Percentiles rank a stretch among this genome's conserved stretches.
Conservation (phyloP, 306 rosid genomes). For the Quillaja saponaria region DNA sequence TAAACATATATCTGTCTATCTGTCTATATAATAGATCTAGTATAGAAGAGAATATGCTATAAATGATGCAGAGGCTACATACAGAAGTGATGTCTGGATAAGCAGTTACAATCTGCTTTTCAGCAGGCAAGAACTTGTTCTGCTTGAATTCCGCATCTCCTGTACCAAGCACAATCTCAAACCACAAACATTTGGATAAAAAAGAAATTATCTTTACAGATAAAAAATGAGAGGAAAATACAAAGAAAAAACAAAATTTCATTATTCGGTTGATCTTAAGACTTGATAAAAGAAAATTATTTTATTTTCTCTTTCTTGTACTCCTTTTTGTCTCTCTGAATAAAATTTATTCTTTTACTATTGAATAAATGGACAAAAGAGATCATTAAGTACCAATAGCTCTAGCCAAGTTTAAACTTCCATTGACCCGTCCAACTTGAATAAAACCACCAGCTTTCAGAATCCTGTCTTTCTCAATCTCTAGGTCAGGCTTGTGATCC, state of each 20-base stretch:
- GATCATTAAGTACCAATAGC: conserved; percentile 67
- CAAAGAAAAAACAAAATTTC: conserved; percentile 18
- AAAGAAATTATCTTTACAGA: conserved; percentile 5
- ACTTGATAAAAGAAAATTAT: conserved; percentile 9
- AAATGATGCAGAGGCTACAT: conserved; percentile 24
- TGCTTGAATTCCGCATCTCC: conserved; percentile 93
- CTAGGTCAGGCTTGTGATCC: conserved; percentile 96
- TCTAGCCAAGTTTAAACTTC: conserved; percentile 87
- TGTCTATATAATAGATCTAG: too few relatives aligned
- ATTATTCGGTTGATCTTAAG: conserved; percentile 8
- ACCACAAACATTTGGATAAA: conserved; percentile 6
- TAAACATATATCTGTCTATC: too few relatives aligned
- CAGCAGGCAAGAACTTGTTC: conserved; percentile 72
- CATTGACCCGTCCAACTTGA: conserved; percentile 93
- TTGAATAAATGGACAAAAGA: not conserved
- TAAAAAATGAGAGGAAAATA: not conserved
- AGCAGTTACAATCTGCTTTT: conserved; percentile 88
- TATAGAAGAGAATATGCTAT: too few relatives aligned
- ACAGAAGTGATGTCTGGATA: conserved; percentile 76
- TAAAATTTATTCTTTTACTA: not conserved
- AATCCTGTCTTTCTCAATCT: conserved; percentile 85
- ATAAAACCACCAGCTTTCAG: conserved; percentile 90
- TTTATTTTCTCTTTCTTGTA: not conserved
- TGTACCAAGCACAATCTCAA: conserved; percentile 38
- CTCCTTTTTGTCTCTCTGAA: not conserved